Evolutionary conservation across 257 asterid species (phyloP), one percentile per base, ranked within the genome.

Genomic region (Leonotis leonurus): DNA sequence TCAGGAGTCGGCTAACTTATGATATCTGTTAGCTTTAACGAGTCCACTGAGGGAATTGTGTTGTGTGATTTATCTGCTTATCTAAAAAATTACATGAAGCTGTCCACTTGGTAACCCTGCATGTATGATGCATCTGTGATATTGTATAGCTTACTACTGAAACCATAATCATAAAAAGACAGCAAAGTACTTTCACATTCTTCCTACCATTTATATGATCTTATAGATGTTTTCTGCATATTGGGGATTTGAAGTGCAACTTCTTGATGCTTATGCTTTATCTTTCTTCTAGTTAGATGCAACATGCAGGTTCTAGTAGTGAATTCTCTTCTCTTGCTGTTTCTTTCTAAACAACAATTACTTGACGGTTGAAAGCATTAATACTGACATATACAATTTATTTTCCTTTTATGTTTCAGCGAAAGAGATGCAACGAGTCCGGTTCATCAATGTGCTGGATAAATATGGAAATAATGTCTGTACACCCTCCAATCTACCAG

Each of bases 401-500:
- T n/a, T n/a, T n/a, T n/a, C n/a, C n/a, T 30, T 5, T 27, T 36
- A 49, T 71, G 66, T 18, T 62, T 76, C 86, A 86, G 91, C 77
- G 7, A 79, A 75, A 70, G 95, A 86, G 83, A 54, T 80, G 51
- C 79, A 78, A 72, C 83, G 95, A 53, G 82, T 74, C 40, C 62
- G 70, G 52, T 69, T 68, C 49, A 40, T 70, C 46, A 88, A 77
- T 56, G 81, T 77, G 13, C 54, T 81, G 78, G 83, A 81, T 68
- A 79, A 74, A 63, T 77, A 70, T 37, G 75, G 81, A 14, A 75
- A 75, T 73, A 80, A 68, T 46, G 76, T 56, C 3, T 30, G 65
- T 3, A 6, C 36, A 32, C 55, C 73, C 25, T 52, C 73, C 35
- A 60, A 45, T 59, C 73, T 60, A 56, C 57, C 63, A 39, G 61